phyloP scores from a whole-genome alignment of 208 protist genomes.

The Leishmania tropica region DNA sequence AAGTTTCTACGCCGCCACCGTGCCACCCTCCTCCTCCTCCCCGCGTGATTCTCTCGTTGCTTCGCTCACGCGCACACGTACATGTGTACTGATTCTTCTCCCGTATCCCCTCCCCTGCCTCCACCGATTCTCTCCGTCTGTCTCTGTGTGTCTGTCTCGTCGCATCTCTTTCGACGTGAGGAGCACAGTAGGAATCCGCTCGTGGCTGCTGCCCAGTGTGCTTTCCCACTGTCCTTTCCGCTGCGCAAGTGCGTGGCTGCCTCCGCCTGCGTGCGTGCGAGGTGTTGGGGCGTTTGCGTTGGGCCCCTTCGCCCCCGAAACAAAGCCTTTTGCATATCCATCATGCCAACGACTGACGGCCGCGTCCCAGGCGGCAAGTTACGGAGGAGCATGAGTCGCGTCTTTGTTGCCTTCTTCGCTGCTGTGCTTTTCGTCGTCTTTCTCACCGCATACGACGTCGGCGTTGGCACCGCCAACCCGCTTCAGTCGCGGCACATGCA shows the following conservation, averaged over 20 bases:
- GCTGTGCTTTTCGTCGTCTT: conserved; percentile 15
- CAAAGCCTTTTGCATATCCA: no score
- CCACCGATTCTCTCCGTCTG: not conserved
- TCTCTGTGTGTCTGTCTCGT: not conserved
- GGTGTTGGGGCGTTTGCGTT: not conserved
- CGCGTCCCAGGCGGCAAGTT: conserved; percentile 10
- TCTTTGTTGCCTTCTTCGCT: conserved; percentile 7
- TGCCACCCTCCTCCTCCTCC: not conserved
- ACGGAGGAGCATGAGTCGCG: conserved; percentile 4
- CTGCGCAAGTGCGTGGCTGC: not conserved
- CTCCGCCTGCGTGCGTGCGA: not conserved
- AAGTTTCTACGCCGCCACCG: not conserved
- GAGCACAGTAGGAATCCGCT: not conserved
- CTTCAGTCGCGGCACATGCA: not conserved
- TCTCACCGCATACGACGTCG: conserved; percentile 20
- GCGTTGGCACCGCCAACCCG: conserved; percentile 18
- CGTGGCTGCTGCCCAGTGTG: not conserved
- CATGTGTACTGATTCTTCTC: no score
- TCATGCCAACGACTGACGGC: not conserved
- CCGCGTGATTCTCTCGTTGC: not conserved
- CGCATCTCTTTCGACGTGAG: not conserved
- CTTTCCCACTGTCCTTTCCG: not conserved
- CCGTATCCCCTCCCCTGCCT: not conserved
- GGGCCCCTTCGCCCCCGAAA: not conserved
- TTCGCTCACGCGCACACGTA: no score